Base-by-base conservation (phyloP, 2,329 filamentous ascomycete species). In the Aureobasidium namibiae region DNA sequence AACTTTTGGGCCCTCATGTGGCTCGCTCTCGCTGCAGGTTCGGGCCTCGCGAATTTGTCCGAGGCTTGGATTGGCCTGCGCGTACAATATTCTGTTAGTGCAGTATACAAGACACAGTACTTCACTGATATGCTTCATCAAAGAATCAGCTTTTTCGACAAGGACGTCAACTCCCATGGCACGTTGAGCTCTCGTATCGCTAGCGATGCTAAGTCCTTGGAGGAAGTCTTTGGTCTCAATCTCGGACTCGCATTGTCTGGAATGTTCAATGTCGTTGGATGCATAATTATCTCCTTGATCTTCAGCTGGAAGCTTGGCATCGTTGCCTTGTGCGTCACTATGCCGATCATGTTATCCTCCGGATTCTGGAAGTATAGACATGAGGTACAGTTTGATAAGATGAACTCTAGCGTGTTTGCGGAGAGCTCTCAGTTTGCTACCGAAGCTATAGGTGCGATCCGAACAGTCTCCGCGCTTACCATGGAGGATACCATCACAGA, bases 1-100 rank as follows among this genome's bases (percentile, higher is more conserved):
- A 83, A 90, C 68, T 95, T 95, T 71, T 96, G 90, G 90, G 86
- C 84, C 60, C 75, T 85, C 66, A 95, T 96, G 90, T 96, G 87
- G 72, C 80, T 92, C 63, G 48, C 18, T 36, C 31, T 60, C 18
- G 49, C 58, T 11, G 7, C 41, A 26, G 39, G 58, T n/a, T 36
- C 45, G 4, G 38, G 36, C 8, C 31, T 54, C 34, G 39, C 33
- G 14, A 38, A 52, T 5, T 13, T 52, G 10, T 24, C 26, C 7
- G 34, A 44, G 23, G 58, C 39, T 9, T 60, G 29, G 31, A 18
- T 53, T 7, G 33, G 48, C 21, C 16, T 39, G 14, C 33, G 33
- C 16, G 48, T 39, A 3, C 33, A 38, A 4, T 16, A 24, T 18
- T 39, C 18, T 26, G 46, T 56, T 6, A 56, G 49, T 39, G 39